Evolutionary conservation across 202 grass and related monocot species (phyloP).

Genomic region (Hordeum pubiflorum): DNA sequence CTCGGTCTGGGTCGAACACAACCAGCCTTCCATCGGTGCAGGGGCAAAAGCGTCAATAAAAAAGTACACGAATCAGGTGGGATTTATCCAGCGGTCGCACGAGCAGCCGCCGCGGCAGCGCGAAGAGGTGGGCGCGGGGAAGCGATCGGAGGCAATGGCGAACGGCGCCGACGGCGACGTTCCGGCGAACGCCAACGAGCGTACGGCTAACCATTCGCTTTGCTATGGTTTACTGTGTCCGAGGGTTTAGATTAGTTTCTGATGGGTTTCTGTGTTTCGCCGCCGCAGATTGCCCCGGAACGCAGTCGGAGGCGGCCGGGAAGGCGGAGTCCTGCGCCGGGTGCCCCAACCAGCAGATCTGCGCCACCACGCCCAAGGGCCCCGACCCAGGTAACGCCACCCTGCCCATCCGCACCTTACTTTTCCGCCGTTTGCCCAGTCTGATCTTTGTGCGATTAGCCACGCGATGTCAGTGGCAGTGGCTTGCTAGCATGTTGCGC

Average conservation of each 20-base stretch:
- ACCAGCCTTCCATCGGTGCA: neutral
- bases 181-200: constrained; percentile 65
- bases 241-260: constrained; percentile 4
- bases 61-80: neutral
- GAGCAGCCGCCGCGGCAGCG: constrained; percentile 4
- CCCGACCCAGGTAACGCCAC: constrained; percentile 52
- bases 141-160: constrained; percentile 28
- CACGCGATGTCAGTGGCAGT: neutral
- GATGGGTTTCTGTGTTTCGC: neutral
- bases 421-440: neutral
- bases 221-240: neutral
- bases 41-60: neutral
- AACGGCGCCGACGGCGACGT: constrained; percentile 36
- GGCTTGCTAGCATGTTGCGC: neutral
- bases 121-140: neutral
- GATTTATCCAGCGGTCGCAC: neutral
- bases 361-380: constrained; percentile 57
- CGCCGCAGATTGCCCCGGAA: constrained; percentile 53
- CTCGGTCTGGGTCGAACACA: constrained; percentile 3
- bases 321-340: constrained; percentile 59
- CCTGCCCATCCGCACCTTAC: neutral
- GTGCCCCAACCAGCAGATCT: constrained; percentile 76
- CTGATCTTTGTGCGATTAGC: neutral
- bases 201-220: constrained; percentile 20
- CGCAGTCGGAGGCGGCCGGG: constrained; percentile 63